Base-by-base conservation (phyloP, 2,329 filamentous ascomycete species). In the Diaporthe helianthi region DNA sequence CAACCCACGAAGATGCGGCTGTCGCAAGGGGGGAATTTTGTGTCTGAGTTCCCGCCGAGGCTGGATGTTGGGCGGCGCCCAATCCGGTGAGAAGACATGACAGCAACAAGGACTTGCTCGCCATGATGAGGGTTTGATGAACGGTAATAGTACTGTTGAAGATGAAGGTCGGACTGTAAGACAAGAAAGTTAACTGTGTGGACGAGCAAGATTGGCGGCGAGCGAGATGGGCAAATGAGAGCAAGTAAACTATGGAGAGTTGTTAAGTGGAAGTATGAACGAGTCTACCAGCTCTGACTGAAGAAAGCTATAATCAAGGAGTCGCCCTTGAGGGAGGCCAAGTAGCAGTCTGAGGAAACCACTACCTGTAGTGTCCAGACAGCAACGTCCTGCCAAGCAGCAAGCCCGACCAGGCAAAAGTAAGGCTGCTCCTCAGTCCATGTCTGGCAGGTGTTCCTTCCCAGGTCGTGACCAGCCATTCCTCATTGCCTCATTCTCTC, bases 41-140 rank as follows among this genome's bases (percentile, higher is more conserved):
- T 4, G 63, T 24, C 19, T 54, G 36, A 26, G 6, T 19, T 26
- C 1, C 26, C 29, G 13, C 51, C 13, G 29, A 47, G 3, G 9
- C 13, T 10, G 33, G 31, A 26, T 36, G 15, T 7, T 38, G 64
- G 15, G 52, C 29, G n/a, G 29, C 5, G 19, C 44, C 29, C 44
- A 31, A 15, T 55, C 64, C 44, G 41, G 51, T 10, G 41, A 60
- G 52, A 58, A 58, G 31, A 26, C 31, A 58, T 38, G 52, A 29
- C 29, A 67, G 17, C 17, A 58, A 6, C 3, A 67, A 17, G 65
- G 49, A 67, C 22, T 41, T 36, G 31, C 44, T 55, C 19, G 29
- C 29, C 65, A 67, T 67, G 65, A 22, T 67, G 31, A 38, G 38
- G n/a, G 31, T 55, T 31, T 12, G 31, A 38, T 13, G n/a, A 22